Evolutionary conservation across 2,329 filamentous ascomycete species (phyloP).

Genomic region (Aspergillus quadrilineatus): DNA sequence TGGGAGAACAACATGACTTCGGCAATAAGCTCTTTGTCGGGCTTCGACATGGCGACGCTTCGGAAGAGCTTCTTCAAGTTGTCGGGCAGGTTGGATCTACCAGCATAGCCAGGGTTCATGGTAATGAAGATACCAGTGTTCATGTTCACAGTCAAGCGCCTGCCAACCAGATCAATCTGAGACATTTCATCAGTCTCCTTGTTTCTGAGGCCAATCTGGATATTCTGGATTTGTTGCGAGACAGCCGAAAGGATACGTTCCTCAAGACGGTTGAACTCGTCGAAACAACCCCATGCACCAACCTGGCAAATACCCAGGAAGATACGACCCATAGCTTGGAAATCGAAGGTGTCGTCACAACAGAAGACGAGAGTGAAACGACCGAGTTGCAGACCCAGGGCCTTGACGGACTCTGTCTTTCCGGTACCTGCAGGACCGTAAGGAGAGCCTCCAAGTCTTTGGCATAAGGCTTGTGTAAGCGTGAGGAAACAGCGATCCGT

Average conservation of each 20-base stretch:
- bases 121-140: slow-evolving; percentile 99
- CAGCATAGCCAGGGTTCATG: slow-evolving; percentile 99
- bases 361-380: slow-evolving; percentile 98
- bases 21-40: slow-evolving; percentile 98
- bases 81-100: slow-evolving; percentile 94
- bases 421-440: slow-evolving; percentile 97
- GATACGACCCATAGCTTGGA: slow-evolving; percentile 99
- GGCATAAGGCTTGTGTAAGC: slow-evolving; percentile 90
- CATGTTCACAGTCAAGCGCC: slow-evolving; percentile 81
- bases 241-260: slow-evolving; percentile 97
- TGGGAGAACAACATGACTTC: slow-evolving; percentile 99
- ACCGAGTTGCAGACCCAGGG: slow-evolving; percentile 90
- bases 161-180: slow-evolving; percentile 91
- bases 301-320: slow-evolving; percentile 99
- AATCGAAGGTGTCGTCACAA: slow-evolving; percentile 99
- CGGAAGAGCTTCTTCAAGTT: slow-evolving; percentile 99
- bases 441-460: slow-evolving; percentile 91
- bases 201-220: slow-evolving; percentile 90
- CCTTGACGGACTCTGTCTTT: slow-evolving; percentile 99
- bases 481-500: slow-evolving; percentile 99
- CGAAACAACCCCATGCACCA: slow-evolving; percentile 98
- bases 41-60: slow-evolving; percentile 99
- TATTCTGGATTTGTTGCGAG: slow-evolving; percentile 99
- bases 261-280: slow-evolving; percentile 98
- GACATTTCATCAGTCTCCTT: slow-evolving; percentile 76